Conservation (phyloP, 768 basidiomycete genomes). For the Pleurotus giganteus region DNA sequence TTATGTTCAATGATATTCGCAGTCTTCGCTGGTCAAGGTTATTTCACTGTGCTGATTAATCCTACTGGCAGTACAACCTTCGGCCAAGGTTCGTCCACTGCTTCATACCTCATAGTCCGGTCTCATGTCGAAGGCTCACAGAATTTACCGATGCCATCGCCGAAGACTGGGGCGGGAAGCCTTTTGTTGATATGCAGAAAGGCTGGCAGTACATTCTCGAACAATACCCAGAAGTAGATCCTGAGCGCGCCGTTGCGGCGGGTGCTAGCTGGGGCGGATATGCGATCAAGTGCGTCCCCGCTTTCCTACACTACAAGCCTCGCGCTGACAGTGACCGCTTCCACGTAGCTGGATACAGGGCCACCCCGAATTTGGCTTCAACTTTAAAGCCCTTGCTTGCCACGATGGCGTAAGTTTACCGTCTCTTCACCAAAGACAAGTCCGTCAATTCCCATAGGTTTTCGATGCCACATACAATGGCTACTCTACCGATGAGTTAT, state of each 20-base stretch:
- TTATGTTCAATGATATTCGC: not conserved
- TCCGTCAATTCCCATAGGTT: conserved; percentile 52
- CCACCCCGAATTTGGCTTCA: conserved; percentile 83
- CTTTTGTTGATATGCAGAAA: conserved; percentile 71
- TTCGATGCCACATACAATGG: conserved; percentile 79
- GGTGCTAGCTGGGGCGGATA: conserved; percentile 89
- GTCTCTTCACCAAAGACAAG: no score
- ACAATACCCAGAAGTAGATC: conserved; percentile 70
- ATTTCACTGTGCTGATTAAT: conserved; percentile 85
- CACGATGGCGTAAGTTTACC: conserved; percentile 81
- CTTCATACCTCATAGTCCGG: conserved; percentile 1
- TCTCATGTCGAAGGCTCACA: conserved; percentile 23
- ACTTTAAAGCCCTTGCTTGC: conserved; percentile 88
- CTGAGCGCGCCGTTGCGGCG: conserved; percentile 68
- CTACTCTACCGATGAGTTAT: conserved; percentile 90
- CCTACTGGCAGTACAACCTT: conserved; percentile 95
- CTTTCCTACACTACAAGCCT: conserved; percentile 16
- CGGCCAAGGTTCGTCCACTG: conserved; percentile 61
- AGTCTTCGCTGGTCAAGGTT: conserved; percentile 88
- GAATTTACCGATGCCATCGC: conserved; percentile 80
- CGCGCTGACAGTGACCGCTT: conserved; percentile 7
- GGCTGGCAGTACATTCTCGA: conserved; percentile 74
- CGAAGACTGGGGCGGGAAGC: conserved; percentile 84
- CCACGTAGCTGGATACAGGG: conserved; percentile 88
- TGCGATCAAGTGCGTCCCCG: conserved; percentile 66